Percentiles rank a stretch among this genome's conserved stretches.
Conservation (phyloP, 2,329 filamentous ascomycete species). For the Aspergillus costaricaensis region DNA sequence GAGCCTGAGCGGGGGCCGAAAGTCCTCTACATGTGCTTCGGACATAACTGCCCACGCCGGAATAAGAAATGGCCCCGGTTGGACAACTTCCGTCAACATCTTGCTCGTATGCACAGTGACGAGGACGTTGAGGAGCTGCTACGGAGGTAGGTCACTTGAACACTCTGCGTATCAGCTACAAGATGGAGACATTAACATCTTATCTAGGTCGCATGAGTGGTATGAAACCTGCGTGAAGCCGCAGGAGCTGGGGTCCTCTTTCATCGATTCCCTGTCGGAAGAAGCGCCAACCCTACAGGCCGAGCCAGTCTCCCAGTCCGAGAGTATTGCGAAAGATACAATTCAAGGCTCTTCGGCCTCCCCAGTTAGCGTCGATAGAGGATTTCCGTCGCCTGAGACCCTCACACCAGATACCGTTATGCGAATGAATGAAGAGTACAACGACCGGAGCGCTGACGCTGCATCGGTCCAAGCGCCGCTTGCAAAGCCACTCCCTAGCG, state of each 20-base stretch:
- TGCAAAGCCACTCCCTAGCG: conserved; percentile 8
- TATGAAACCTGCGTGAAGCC: conserved; percentile 32
- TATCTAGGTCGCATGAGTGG: conserved; percentile 37
- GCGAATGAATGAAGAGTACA: conserved; percentile 8
- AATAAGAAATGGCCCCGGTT: conserved; percentile 75
- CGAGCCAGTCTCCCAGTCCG: conserved; percentile 19
- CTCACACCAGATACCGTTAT: conserved; percentile 14
- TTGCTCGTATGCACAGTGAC: conserved; percentile 66
- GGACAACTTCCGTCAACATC: conserved; percentile 85
- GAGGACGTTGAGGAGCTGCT: conserved; percentile 50
- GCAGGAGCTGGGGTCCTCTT: conserved; percentile 18
- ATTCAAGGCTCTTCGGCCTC: conserved; percentile 7
- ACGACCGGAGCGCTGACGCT: neutral
- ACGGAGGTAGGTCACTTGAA: conserved; percentile 43
- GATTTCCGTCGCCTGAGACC: conserved; percentile 9
- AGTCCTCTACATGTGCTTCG: conserved; percentile 62
- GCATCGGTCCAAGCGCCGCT: neutral
- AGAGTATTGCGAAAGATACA: neutral
- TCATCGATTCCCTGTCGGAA: conserved; percentile 20
- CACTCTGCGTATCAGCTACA: neutral
- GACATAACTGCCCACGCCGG: conserved; percentile 58
- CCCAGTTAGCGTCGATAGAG: conserved; percentile 4
- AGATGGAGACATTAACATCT: neutral
- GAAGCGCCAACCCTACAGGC: conserved; percentile 18
- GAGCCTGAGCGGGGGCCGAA: conserved; percentile 48